A percentile compares a stretch with the other conserved stretches of the same genome.
These are phyloP conservation scores for Phytophthora idaei DNA, from an alignment of 352 stramenopile species.

Conservation along the genomic window DNA sequence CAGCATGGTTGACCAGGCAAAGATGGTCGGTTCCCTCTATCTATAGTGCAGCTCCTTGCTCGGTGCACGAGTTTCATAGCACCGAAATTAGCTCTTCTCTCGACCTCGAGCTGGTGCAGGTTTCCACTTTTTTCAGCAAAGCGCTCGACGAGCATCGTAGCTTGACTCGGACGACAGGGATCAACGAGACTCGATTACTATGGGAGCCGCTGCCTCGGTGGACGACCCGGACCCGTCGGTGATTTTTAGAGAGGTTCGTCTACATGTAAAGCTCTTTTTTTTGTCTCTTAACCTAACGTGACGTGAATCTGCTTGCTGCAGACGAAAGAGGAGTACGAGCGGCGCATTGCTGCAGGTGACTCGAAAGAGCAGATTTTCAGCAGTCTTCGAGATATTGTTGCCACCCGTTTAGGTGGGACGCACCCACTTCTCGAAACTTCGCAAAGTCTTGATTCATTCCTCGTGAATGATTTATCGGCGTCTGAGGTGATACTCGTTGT, in stretches of 20 bases:
- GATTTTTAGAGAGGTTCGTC: conserved; percentile 30
- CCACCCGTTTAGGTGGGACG: conserved; percentile 4
- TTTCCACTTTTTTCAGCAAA: conserved; percentile 17
- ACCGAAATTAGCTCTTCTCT: conserved; percentile 25
- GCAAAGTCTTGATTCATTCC: background rate
- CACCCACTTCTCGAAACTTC: background rate
- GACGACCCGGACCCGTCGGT: conserved; percentile 15
- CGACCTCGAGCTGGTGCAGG: conserved; percentile 1
- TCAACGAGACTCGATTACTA: background rate
- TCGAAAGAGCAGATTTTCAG: conserved; percentile 52
- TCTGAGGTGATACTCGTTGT: background rate
- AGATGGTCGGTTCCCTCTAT: conserved; percentile 10
- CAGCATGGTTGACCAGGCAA: too few species aligned
- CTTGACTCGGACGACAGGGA: background rate
- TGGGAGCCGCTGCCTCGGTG: conserved; percentile 34
- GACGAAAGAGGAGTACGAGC: conserved; percentile 48
- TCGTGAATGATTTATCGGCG: background rate
- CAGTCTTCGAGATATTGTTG: conserved; percentile 43
- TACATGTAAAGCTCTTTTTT: background rate
- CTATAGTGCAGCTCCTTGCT: conserved; percentile 13
- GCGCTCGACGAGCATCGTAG: conserved; percentile 4
- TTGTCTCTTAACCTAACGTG: background rate
- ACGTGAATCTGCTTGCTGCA: background rate
- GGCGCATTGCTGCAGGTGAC: conserved; percentile 37
- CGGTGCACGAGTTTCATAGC: conserved; percentile 14